A percentile compares a stretch with the other conserved stretches of the same genome.
Evolutionary conservation across 192 early-diverging fungal species (phyloP).

Genomic region (Geranomyces variabilis): DNA sequence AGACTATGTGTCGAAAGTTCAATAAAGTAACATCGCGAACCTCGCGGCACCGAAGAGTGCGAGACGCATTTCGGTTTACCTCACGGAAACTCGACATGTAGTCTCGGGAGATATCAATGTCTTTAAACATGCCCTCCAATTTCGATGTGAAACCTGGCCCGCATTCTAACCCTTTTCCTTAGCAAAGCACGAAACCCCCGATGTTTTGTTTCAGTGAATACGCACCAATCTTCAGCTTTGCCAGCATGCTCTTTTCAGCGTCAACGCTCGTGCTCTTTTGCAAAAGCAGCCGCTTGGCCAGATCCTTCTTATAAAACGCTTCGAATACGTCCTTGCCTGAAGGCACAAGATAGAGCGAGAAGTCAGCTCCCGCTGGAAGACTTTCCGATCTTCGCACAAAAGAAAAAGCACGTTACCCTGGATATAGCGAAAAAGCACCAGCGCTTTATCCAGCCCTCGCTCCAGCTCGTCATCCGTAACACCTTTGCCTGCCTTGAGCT

Average conservation of each 20-base stretch:
- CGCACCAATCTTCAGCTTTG: conserved; percentile 70
- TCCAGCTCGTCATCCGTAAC: conserved; percentile 60
- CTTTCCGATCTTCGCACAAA: neutral
- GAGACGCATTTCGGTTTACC: conserved; percentile 16
- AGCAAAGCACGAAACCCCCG: neutral
- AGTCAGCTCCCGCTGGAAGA: conserved; percentile 8
- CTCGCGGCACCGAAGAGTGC: neutral
- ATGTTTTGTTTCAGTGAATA: no score
- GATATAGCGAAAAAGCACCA: conserved; percentile 88
- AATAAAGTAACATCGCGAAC: neutral
- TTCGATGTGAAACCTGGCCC: conserved; percentile 90
- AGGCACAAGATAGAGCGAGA: no score
- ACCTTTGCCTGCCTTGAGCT: conserved; percentile 81
- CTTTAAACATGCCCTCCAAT: conserved; percentile 96
- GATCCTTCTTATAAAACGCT: conserved; percentile 89
- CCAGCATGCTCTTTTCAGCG: conserved; percentile 84
- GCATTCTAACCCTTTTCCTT: no score
- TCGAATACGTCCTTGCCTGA: conserved; percentile 97
- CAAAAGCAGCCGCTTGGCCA: conserved; percentile 87
- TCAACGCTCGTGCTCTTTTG: conserved; percentile 81
- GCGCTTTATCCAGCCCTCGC: conserved; percentile 73
- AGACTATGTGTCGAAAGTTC: conserved; percentile 15
- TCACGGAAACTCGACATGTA: conserved; percentile 58
- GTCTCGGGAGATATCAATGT: conserved; percentile 84
- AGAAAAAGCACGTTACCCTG: conserved; percentile 30